Conservation (phyloP, 345 rosid species). For the Salix purpurea region DNA sequence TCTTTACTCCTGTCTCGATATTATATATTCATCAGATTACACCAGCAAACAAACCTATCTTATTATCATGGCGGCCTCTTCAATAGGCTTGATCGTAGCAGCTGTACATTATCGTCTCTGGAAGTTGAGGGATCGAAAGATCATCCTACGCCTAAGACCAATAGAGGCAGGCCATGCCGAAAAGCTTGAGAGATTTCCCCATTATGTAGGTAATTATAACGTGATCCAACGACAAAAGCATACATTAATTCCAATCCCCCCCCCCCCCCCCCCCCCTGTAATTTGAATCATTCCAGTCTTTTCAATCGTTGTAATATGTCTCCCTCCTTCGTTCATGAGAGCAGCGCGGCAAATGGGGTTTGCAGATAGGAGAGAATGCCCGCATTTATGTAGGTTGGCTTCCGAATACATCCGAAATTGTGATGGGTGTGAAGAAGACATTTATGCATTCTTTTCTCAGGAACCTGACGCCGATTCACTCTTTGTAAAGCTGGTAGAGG, state of each 20-base stretch:
- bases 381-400: constrained; percentile 64
- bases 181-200: constrained; percentile 67
- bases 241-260: neutral
- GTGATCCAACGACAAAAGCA: neutral
- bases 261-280: neutral
- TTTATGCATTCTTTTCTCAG: constrained; percentile 44
- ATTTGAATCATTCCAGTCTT: no score
- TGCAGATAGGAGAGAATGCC: constrained; percentile 59
- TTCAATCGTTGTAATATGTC: neutral
- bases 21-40: constrained; percentile 32
- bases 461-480: constrained; percentile 56
- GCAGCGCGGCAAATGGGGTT: constrained; percentile 87
- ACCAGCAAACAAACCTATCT: constrained; percentile 45
- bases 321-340: neutral
- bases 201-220: constrained; percentile 57
- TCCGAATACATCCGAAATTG: constrained; percentile 48
- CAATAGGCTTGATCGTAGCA: constrained; percentile 65
- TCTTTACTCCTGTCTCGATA: neutral
- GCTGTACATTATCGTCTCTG: constrained; percentile 48
- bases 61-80: constrained; percentile 59
- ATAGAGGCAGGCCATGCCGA: constrained; percentile 40
- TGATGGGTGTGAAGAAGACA: constrained; percentile 52
- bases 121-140: constrained; percentile 49
- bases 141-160: constrained; percentile 51
- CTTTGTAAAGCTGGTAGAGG: constrained; percentile 57